Evolutionary conservation across 257 asterid species (phyloP), one percentile per base, ranked within the genome.

Genomic region (Salvia miltiorrhiza): DNA sequence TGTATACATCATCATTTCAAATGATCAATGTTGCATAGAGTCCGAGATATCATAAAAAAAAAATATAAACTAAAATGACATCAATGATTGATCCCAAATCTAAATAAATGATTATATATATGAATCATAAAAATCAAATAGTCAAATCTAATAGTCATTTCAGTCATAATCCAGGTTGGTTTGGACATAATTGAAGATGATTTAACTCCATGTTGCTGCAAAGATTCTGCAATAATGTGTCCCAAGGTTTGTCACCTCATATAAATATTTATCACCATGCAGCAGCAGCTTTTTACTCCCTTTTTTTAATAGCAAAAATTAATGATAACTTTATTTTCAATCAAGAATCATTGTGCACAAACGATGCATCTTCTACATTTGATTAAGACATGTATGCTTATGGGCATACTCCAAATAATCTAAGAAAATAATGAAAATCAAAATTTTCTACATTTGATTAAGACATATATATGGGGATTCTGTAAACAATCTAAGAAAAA

Each of bases 361-460:
- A 44, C 28, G 37, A 59, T 63, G 72, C 32, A 59, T 57, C 67
- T 35, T 52, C 16, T 20, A 5, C 48, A 40, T 28, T 56, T 72
- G 84, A 80, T 72, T 63, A 76, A 52, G 81, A 80, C 84, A 37
- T 69, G 54, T 3, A 35, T 5, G 6, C 52, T 24, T 14, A 62
- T 67, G n/a, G 13, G 33, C 72, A 62, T 26, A 35, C 12, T 41
- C 37, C 43, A 39, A 37, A 61, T 67, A 67, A 77, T 52, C 49
- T 32, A 67, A 8, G 16, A 17, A 69, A 41, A 48, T 40, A 58
- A 48, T 63, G 33, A 67, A 49, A 33, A 57, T 44, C 30, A 17
- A 44, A 48, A 17, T 43, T 55, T n/a, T n/a, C n/a, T n/a, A n/a
- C n/a, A n/a, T n/a, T n/a, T n/a, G n/a, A n/a, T n/a, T n/a, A n/a